phyloP scores from a whole-genome alignment of 2,329 filamentous ascomycete genomes.

The Phialocephala sp. region DNA sequence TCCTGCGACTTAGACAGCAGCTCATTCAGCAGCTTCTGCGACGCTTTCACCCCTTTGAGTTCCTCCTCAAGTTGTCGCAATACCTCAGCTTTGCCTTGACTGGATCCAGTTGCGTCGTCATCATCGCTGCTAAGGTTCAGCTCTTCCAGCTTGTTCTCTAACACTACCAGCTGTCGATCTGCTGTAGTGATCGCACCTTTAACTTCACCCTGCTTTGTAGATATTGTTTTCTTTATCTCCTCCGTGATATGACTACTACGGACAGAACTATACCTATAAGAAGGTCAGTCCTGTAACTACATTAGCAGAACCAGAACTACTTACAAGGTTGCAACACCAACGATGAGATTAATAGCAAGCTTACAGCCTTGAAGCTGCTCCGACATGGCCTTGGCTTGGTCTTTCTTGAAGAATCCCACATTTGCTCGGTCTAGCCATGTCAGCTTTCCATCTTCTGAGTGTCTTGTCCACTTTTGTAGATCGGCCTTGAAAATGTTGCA shows the following conservation, averaged over 20 bases:
- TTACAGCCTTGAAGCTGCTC: slow-evolving; percentile 45
- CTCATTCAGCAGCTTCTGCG: slow-evolving; percentile 33
- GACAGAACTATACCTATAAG: slow-evolving; percentile 42
- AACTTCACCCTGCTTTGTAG: slow-evolving; percentile 39
- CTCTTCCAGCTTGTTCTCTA: slow-evolving; percentile 41
- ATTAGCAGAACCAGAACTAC: slow-evolving; percentile 30
- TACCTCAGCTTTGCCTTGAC: slow-evolving; percentile 29
- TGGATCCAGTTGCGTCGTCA: slow-evolving; percentile 24
- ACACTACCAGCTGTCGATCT: slow-evolving; percentile 34
- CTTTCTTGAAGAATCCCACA: slow-evolving; percentile 45
- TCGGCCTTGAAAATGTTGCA: slow-evolving; percentile 42
- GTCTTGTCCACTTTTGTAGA: slow-evolving; percentile 44
- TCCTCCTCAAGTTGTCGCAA: slow-evolving; percentile 36
- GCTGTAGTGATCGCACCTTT: slow-evolving; percentile 36
- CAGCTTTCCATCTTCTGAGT: slow-evolving; percentile 42
- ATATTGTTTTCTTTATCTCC: slow-evolving; percentile 43
- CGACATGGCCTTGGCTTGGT: slow-evolving; percentile 44
- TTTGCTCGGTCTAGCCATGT: slow-evolving; percentile 43
- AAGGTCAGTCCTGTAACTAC: slow-evolving; percentile 31
- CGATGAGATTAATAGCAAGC: slow-evolving; percentile 41
- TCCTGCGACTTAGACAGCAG: slow-evolving; percentile 35
- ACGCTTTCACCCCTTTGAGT: slow-evolving; percentile 30
- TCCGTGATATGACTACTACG: slow-evolving; percentile 42
- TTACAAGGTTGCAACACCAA: slow-evolving; percentile 44
- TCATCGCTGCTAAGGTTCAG: slow-evolving; percentile 34